Base-by-base conservation (phyloP, 2,329 filamentous ascomycete genomes). In the Penicillium digitatum region DNA sequence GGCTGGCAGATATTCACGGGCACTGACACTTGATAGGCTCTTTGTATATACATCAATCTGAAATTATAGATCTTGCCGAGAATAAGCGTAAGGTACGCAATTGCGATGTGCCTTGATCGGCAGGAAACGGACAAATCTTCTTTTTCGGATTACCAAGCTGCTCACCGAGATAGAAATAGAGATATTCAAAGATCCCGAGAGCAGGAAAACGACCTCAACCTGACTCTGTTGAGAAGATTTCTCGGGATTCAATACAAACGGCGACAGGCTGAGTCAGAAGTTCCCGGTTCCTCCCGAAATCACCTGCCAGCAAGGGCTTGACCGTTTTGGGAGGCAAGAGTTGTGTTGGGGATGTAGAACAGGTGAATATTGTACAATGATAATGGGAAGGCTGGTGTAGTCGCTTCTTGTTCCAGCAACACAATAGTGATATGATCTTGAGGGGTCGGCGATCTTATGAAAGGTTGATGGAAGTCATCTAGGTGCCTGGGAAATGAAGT, bases 361-460 rank as follows among this genome's bases (percentile, higher is more conserved):
- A 18, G 22, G 11, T 34, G 12, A 32, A 48, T 35, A 46, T n/a
- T 12, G 42, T 53, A 44, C 16, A 56, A 49, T 26, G 61, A 65
- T 66, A 72, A 70, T 71, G 69, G 69, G 66, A 62, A 70, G 62
- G 12, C 40, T 24, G 38, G 60, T 55, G 5, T 24, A 52, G 8
- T 42, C 57, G 60, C 50, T 71, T 71, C 49, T 63, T 67, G 61
- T 70, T 71, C 47, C 44, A 27, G 31, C 3, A 14, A 4, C 18
- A 7, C 20, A 24, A n/a, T 6, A 14, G 16, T 5, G 10, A 16
- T 5, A 24, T n/a, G 34, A 16, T 16, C n/a, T 29, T 26, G 22
- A 38, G 10, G 7, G 26, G 1, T 29, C 44, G 49, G 42, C 40
- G 32, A 20, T 52, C 26, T 31, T 24, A 39, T 52, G 35, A 11